Evolutionary conservation across 352 stramenopile genomes (phyloP).

Genomic region (Phytopythium cucurbitacearum): DNA sequence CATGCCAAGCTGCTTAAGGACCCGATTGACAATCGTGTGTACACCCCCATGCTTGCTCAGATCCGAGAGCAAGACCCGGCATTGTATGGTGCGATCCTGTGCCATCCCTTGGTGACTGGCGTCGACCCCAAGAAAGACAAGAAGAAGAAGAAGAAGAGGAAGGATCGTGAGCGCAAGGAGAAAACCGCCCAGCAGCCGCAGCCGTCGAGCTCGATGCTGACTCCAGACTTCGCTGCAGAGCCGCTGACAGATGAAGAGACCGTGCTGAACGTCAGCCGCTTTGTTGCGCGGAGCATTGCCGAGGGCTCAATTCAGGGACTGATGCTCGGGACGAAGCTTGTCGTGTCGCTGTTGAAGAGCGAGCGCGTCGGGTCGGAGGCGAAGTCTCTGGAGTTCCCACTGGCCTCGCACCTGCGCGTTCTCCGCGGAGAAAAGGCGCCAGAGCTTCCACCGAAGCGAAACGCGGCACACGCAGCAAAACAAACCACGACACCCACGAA

Average conservation of each 20-base stretch:
- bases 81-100: constrained; percentile 81
- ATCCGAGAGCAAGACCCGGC: constrained; percentile 79
- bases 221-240: constrained; percentile 59
- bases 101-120: constrained; percentile 76
- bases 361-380: constrained; percentile 4
- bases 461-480: constrained; percentile 13
- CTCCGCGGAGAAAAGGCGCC: constrained; percentile 65
- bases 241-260: constrained; percentile 49
- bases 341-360: constrained; percentile 43
- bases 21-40: constrained; percentile 73
- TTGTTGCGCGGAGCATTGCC: constrained; percentile 71
- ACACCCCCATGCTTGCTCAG: constrained; percentile 65
- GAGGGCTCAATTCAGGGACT: constrained; percentile 75
- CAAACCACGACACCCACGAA: constrained; percentile 18
- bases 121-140: constrained; percentile 78
- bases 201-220: constrained; percentile 50
- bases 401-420: constrained; percentile 71
- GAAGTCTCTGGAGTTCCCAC: constrained; percentile 24
- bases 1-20: constrained; percentile 61
- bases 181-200: constrained; percentile 35
- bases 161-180: constrained; percentile 77
- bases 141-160: constrained; percentile 82
- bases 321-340: constrained; percentile 66
- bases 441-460: constrained; percentile 25
- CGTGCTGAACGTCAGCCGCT: constrained; percentile 61